Evolutionary conservation across 2,329 filamentous ascomycete species (phyloP).

Genomic region (Sclerotinia minor): DNA sequence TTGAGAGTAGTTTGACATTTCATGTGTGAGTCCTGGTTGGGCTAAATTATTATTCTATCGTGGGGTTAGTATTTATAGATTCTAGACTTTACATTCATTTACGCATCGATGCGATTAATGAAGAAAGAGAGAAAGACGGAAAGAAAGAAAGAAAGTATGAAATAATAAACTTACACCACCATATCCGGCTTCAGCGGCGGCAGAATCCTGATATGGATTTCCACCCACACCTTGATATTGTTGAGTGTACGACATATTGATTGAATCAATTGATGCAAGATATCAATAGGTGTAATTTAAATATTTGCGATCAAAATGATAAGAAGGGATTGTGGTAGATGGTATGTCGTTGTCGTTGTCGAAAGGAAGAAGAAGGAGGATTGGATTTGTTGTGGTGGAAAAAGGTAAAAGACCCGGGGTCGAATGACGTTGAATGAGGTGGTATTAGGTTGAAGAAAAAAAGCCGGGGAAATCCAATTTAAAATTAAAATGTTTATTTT

Average conservation of each 20-base stretch:
- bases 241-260: slow-evolving; percentile 57
- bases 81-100: background rate
- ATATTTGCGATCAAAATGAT: slow-evolving; percentile 19
- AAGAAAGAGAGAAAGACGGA: background rate
- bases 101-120: background rate
- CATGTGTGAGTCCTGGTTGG: slow-evolving; percentile 29
- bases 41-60: slow-evolving; percentile 28
- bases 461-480: slow-evolving; percentile 4
- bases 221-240: slow-evolving; percentile 53
- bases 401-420: slow-evolving; percentile 4
- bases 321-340: background rate
- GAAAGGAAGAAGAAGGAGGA: slow-evolving; percentile 7
- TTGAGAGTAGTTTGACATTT: slow-evolving; percentile 24
- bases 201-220: slow-evolving; percentile 59
- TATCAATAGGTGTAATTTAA: background rate
- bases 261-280: slow-evolving; percentile 33
- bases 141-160: too few species aligned
- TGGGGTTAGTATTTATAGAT: background rate
- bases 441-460: background rate
- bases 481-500: slow-evolving; percentile 3
- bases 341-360: slow-evolving; percentile 12
- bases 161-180: slow-evolving; percentile 31
- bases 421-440: slow-evolving; percentile 10
- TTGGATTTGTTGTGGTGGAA: background rate
- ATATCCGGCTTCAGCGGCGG: slow-evolving; percentile 32